These are phyloP conservation scores for Withania somnifera DNA, from an alignment of 305 asterid species.

Conservation along the genomic window DNA sequence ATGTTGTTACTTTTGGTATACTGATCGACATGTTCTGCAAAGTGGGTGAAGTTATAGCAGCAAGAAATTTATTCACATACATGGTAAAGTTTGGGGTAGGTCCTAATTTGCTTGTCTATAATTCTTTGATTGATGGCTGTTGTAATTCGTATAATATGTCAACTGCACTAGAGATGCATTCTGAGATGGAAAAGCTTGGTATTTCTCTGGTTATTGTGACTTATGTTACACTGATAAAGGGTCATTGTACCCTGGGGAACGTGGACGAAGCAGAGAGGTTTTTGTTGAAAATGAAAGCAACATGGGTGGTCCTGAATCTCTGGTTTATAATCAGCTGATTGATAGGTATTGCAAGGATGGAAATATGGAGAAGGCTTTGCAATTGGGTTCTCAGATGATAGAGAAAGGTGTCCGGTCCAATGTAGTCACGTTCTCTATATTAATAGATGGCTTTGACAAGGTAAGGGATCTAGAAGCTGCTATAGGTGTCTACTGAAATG, in stretches of 20 bases:
- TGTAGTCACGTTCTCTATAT: constrained; percentile 43
- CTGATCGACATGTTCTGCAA: constrained; percentile 38
- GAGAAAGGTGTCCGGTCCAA: constrained; percentile 44
- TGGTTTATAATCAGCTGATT: constrained; percentile 52
- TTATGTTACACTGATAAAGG: constrained; percentile 54
- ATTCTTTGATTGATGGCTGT: constrained; percentile 50
- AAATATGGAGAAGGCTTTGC: constrained; percentile 50
- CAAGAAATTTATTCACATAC: constrained; percentile 42
- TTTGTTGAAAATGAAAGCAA: constrained; percentile 28
- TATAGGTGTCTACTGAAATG: constrained; percentile 64
- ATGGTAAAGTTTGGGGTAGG: constrained; percentile 55
- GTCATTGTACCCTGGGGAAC: constrained; percentile 35
- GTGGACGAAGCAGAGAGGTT: constrained; percentile 50
- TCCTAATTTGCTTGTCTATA: constrained; percentile 54
- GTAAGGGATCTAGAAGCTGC: constrained; percentile 52
- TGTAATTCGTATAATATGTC: constrained; percentile 32
- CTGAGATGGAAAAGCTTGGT: constrained; percentile 16
- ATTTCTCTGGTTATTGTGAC: constrained; percentile 51
- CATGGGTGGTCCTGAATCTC: constrained; percentile 26
- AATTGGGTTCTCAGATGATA: constrained; percentile 51
- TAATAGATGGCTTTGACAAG: constrained; percentile 62
- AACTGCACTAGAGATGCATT: constrained; percentile 19
- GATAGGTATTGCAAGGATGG: constrained; percentile 53
- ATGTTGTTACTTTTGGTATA: constrained; percentile 44
- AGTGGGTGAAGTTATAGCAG: constrained; percentile 32